phyloP scores from a whole-genome alignment of 129 eudicot species.

The Artemisia annua region DNA sequence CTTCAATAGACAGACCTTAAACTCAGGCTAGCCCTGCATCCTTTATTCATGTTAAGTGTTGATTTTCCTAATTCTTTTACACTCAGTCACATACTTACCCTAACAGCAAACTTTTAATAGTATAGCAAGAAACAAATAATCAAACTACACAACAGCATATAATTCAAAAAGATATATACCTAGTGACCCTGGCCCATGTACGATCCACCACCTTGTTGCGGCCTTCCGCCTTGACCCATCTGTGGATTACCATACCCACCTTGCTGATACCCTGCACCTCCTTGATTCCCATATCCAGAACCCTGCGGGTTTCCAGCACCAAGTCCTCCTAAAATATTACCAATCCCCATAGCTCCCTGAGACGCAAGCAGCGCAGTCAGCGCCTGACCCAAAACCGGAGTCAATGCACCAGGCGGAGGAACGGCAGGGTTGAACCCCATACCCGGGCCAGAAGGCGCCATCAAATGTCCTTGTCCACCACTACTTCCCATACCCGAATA shows the following conservation, averaged over 20 bases:
- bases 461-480: slow-evolving; percentile 65
- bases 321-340: slow-evolving; percentile 77
- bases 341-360: slow-evolving; percentile 83
- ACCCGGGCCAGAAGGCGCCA: slow-evolving; percentile 65
- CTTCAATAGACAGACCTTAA: not conserved
- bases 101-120: not conserved
- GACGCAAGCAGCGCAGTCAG: slow-evolving; percentile 74
- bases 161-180: slow-evolving; percentile 32
- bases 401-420: slow-evolving; percentile 47
- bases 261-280: slow-evolving; percentile 60
- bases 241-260: slow-evolving; percentile 79
- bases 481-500: slow-evolving; percentile 51
- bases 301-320: slow-evolving; percentile 69
- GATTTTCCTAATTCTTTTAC: slow-evolving; percentile 6
- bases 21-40: not conserved
- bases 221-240: slow-evolving; percentile 88
- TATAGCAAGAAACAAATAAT: not conserved
- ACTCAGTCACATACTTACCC: not conserved
- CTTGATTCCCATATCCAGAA: slow-evolving; percentile 67
- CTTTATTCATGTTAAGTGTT: slow-evolving; percentile 13
- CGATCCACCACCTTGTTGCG: slow-evolving; percentile 74
- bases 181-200: slow-evolving; percentile 84
- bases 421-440: slow-evolving; percentile 58
- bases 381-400: slow-evolving; percentile 93
- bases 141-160: not conserved